Evolutionary conservation across 441 rosid species (phyloP).

Genomic region (Lagerstroemia fauriei): DNA sequence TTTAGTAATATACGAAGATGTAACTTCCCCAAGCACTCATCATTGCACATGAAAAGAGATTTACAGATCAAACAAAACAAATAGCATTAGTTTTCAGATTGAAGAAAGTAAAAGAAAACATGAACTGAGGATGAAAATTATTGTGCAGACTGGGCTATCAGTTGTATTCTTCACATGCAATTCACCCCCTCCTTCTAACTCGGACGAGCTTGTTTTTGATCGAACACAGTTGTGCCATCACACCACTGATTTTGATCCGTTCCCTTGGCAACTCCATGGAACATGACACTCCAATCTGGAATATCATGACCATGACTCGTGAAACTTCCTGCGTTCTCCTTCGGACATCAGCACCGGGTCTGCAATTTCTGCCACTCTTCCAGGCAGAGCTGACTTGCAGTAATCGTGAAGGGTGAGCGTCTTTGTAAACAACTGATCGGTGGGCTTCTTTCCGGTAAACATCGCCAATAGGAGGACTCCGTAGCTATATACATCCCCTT

Average conservation of each 20-base stretch:
- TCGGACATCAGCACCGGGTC: not conserved
- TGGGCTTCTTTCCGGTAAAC: slow-evolving; percentile 12
- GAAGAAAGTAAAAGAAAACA: not conserved
- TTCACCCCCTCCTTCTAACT: not conserved
- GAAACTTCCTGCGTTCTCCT: not conserved
- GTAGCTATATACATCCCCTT: slow-evolving; percentile 3
- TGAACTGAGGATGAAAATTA: not conserved
- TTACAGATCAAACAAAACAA: no score
- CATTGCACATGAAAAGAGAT: no score
- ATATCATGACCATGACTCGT: not conserved
- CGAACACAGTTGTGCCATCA: not conserved
- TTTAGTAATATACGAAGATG: no score
- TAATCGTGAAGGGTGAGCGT: slow-evolving; percentile 15
- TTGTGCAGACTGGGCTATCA: not conserved
- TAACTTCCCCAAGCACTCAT: no score
- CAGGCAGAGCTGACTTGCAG: slow-evolving; percentile 6
- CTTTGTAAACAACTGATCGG: not conserved
- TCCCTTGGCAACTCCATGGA: not conserved
- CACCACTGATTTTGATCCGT: not conserved
- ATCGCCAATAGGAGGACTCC: slow-evolving; percentile 22
- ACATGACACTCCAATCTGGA: slow-evolving; percentile 13
- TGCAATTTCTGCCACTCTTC: not conserved
- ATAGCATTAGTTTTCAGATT: no score
- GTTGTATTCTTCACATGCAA: not conserved
- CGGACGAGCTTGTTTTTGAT: not conserved